Evolutionary conservation across 225 moss, liverwort and hornwort species (phyloP), one percentile per base, ranked within the genome.

Genomic region (Sphagnum contortum): DNA sequence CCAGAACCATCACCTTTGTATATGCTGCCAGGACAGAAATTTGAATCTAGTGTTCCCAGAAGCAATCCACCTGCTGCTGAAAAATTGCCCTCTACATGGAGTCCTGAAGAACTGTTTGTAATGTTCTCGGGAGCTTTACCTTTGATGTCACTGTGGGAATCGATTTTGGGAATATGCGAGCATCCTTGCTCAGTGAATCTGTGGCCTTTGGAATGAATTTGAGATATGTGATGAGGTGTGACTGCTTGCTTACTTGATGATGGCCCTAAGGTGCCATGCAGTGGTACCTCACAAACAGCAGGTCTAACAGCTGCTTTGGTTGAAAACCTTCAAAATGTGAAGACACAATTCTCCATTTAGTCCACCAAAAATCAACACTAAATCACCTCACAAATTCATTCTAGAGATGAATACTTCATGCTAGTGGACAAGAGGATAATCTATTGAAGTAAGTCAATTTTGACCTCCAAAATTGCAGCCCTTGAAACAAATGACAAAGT

Each of bases 1-100:
- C 66, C 53, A 44, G 66, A 66, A n/a, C 55, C 55, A 57, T 66
- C 57, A 3, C 47, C 57, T 44, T 57, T 57, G 48, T 66, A 47
- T 48, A 57, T 45, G 53, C 66, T 66, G 29, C 9, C 48, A 46
- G 56, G 66, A 4, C 57, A 46, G 8, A 57, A 57, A 47, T 66
- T 57, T 48, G 66, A 66, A 2, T 56, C 14, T 12, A 47, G 45
- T 45, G 55, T 66, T 12, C 44, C 66, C 45, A 53, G 45, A 48
- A 56, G 54, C 54, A 66, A 9, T 12, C 9, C 66, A 12, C 55
- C 66, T 9, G 66, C 9, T 52, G 7, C 52, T 5, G 7, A 52
- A 5, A 9, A 52, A 52, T 52, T 52, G 9, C 9, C 9, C 9
- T 6, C 52, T 9, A 9, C 52, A 6, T 52, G 52, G 52, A 52